A percentile compares a stretch with the other conserved stretches of the same genome.
phyloP scores from a whole-genome alignment of 2,329 filamentous ascomycete genomes.

The Plectosphaerella sp. region DNA sequence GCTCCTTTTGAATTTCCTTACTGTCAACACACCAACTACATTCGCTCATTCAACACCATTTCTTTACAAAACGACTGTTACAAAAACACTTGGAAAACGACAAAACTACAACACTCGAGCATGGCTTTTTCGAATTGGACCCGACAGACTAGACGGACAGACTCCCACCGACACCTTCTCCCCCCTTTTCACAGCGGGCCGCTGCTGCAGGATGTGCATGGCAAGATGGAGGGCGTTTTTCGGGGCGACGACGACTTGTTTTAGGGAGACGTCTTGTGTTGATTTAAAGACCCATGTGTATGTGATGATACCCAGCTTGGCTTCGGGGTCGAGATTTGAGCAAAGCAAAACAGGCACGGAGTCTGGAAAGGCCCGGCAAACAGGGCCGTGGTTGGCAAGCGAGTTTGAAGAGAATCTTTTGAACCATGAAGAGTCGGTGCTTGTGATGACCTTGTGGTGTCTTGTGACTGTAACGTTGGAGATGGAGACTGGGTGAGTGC shows the following conservation, averaged over 20 bases:
- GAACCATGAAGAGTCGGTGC: too few species aligned
- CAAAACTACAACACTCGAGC: slow-evolving; percentile 2
- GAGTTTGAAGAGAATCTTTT: not conserved
- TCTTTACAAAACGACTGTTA: slow-evolving; percentile 15
- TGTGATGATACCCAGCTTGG: slow-evolving; percentile 33
- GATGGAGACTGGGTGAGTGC: too few species aligned
- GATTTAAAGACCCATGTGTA: slow-evolving; percentile 39
- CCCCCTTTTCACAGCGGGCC: not conserved
- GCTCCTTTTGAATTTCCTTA: slow-evolving; percentile 9
- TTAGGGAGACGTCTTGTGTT: too few species aligned
- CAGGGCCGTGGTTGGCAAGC: slow-evolving; percentile 1
- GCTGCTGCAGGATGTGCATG: too few species aligned
- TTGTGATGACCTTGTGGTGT: too few species aligned
- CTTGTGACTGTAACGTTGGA: too few species aligned
- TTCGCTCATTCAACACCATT: slow-evolving; percentile 25
- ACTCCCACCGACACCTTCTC: not conserved
- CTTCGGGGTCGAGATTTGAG: slow-evolving; percentile 38
- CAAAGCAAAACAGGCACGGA: slow-evolving; percentile 25
- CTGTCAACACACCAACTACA: slow-evolving; percentile 16
- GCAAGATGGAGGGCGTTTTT: too few species aligned
- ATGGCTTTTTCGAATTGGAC: slow-evolving; percentile 1
- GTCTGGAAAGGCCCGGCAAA: not conserved
- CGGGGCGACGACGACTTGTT: too few species aligned
- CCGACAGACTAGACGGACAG: slow-evolving; percentile 1
- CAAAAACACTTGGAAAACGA: slow-evolving; percentile 11